These are phyloP conservation scores for Penicillium sp. DNA, from an alignment of 2,329 filamentous ascomycete genomes.

Conservation along the genomic window DNA sequence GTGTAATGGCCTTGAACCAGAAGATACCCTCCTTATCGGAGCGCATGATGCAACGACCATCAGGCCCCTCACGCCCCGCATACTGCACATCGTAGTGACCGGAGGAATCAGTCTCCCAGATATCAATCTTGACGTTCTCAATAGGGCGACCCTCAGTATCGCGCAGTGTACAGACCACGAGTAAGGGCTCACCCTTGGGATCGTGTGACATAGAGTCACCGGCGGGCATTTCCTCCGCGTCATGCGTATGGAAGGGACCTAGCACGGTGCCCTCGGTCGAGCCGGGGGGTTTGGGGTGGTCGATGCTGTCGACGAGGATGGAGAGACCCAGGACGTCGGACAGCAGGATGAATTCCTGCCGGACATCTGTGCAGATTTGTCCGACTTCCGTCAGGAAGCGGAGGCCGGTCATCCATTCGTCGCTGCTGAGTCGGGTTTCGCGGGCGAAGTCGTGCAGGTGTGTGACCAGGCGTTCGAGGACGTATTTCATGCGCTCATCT, in stretches of 20 bases:
- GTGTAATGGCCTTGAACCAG: conserved; percentile 84
- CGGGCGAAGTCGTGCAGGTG: conserved; percentile 83
- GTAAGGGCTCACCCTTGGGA: conserved; percentile 68
- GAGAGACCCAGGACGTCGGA: conserved; percentile 80
- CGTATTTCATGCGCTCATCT: conserved; percentile 69
- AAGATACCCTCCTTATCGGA: conserved; percentile 74
- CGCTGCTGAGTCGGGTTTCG: conserved; percentile 74
- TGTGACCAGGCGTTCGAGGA: conserved; percentile 73
- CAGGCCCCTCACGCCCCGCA: conserved; percentile 64
- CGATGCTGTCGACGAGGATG: conserved; percentile 78
- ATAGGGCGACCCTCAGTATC: conserved; percentile 68
- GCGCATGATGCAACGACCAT: conserved; percentile 72
- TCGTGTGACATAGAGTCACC: conserved; percentile 71
- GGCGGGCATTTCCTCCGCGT: conserved; percentile 61
- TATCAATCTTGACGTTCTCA: conserved; percentile 70
- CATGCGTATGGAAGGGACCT: conserved; percentile 82
- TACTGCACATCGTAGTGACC: conserved; percentile 85
- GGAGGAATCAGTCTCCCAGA: conserved; percentile 84
- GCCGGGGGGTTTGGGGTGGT: conserved; percentile 74
- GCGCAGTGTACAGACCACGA: conserved; percentile 74
- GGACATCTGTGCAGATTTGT: conserved; percentile 73
- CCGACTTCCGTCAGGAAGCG: conserved; percentile 73
- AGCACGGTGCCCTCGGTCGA: conserved; percentile 79
- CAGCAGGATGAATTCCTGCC: conserved; percentile 83
- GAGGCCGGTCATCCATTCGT: conserved; percentile 78